Base-by-base conservation (phyloP, 352 stramenopile species). In the Phytophthora sansomeana region DNA sequence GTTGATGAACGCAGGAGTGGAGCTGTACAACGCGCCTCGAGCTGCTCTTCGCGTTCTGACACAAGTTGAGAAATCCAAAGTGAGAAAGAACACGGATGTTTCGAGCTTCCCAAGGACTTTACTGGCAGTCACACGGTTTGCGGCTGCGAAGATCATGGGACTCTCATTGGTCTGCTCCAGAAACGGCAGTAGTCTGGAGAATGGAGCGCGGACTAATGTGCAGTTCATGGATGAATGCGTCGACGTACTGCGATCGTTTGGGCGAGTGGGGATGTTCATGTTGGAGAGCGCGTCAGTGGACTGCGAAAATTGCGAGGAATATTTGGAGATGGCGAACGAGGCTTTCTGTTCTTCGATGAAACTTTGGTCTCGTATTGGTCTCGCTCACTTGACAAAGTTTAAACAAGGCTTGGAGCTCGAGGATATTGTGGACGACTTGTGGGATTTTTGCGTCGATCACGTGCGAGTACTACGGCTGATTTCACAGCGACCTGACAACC, bases 341-440 rank as follows among this genome's bases (percentile, higher is more conserved):
- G 69, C 83, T 2, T 82, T 93, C 35, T 67, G 69, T 8, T 66
- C 73, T 30, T 80, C 69, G 1, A 72, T 75, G 8, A 43, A 72
- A 7, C 83, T 95, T 1, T 95, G 86, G 86, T 72, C 71, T 38
- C 68, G 80, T 8, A 82, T 95, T 21, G 86, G 86, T 0, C 64
- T 95, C 3, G 79, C 84, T 9, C 77, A 77, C 48, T 57, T 95
- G 30, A 90, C 84, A 6, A 87, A 85, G 39, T 74, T 83, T 36
- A 95, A 92, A 50, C 57, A 77, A 35, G 76, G 71, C 6, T 49
- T 90, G 9, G 86, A 95, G 49, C 44, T 93, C 9, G 86, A 93
- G 39, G 81, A 92, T 21, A 73, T 93, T 47, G 49, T 95, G 13
- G 80, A 92, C 66, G 86, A 93, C 60, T 62, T 95, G 39, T 95